Base-by-base conservation (phyloP, 2,329 filamentous ascomycete genomes). In the Aspergillus amoenus region DNA sequence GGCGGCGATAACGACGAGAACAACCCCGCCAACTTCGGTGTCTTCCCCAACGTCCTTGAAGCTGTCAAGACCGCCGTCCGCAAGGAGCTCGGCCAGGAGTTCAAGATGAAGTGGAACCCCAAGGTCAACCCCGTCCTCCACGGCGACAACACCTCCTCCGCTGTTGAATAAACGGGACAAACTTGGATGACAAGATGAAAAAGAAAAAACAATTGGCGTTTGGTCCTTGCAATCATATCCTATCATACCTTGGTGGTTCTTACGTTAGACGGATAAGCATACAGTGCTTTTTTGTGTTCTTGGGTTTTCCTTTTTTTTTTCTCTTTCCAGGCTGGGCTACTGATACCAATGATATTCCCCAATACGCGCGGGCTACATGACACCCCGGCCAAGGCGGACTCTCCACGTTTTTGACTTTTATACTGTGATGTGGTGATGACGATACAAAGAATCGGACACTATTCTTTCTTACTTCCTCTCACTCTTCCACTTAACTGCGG, bases 1-100 rank as follows among this genome's bases (percentile, higher is more conserved):
- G 88, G 88, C 60, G 87, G 84, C 17, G 87, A 85, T 58, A 91
- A 91, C 70, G 89, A 91, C 69, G 82, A 87, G 73, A 80, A 90
- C 76, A 91, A 90, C 76, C 88, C 88, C 1, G 88, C 88, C 69
- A 89, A 82, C 77, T 90, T 91, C 68, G 88, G 88, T 62, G 88
- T 91, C 41, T 91, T 91, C 76, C 73, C 79, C 58, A 89, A 90
- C 67, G 88, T 91, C 12, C 78, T 89, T 42, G 87, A 90, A 63
- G 88, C 88, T 0, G 86, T 91, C 52, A 81, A 85, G 76, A 78
- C 85, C 2, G 87, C 87, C 5, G 78, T 90, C 61, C 79, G 79
- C 66, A 89, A 89, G 77, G 81, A 91, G 76, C 76, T 91, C 6
- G 88, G 88, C n/a, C 68, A 85, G 42, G 87, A 91, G 64, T 91